Base-by-base conservation (phyloP, 192 early-diverging fungal genomes). In the Ambispora gerdemannii region DNA sequence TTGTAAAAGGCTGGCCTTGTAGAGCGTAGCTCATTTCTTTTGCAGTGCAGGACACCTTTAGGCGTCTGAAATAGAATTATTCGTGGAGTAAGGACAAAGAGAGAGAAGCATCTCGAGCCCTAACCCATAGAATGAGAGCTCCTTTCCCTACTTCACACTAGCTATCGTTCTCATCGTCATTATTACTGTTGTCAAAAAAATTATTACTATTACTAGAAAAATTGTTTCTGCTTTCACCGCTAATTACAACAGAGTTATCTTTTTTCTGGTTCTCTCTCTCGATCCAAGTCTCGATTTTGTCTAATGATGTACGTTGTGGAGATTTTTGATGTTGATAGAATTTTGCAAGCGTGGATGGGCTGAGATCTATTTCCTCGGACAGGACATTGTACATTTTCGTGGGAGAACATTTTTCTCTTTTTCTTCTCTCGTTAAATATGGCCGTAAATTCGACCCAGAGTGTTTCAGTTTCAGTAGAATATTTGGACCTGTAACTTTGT, bases 351-450 rank as follows among this genome's bases (percentile, higher is more conserved):
- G 55, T 58, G 6, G 24, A 20, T 1, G 24, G 24, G 2, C 55
- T 58, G 24, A 58, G 24, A 30, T 4, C 55, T 3, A 58, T 58
- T 4, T 58, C 24, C 28, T 1, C 13, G 1, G 24, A 58, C 24
- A 58, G 24, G 24, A 58, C 55, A 4, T 58, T 58, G 24, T 58
- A 58, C 24, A 58, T 58, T 58, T 58, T 58, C n/a, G n/a, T n/a
- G 24, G 13, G 6, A 25, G 24, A 58, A 58, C 13, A 30, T 4
- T 10, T 10, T 3, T 58, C 24, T 30, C 24, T 58, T 24, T 58
- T 58, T 30, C 24, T 58, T 58, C 24, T 58, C 0, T 58, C 19
- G 55, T 58, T 58, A 20, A 58, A 58, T 58, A 58, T 1, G 24
- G 4, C 24, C 1, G 55, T 58, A 58, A 58, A 58, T 58, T 58